These are phyloP conservation scores for Mycothermus thermophilus DNA, from an alignment of 495 filamentous ascomycete species.

Conservation along the genomic window DNA sequence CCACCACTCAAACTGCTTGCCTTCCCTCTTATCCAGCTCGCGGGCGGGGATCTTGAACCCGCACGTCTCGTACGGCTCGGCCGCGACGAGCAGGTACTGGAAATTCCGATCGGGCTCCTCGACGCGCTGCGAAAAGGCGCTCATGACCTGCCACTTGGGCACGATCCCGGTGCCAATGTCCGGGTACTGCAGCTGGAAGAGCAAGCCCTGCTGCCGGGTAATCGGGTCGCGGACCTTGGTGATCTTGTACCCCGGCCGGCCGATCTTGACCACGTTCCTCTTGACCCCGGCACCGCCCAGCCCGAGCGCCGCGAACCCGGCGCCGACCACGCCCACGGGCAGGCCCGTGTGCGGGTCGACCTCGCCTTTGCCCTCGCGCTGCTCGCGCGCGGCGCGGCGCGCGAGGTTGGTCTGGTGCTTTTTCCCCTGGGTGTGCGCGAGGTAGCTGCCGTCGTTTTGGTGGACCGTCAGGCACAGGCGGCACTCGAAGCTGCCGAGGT, in stretches of 20 bases:
- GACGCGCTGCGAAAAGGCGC: conserved; percentile 87
- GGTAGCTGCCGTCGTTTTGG: conserved; percentile 98
- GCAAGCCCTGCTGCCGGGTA: conserved; percentile 73
- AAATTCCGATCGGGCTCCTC: conserved; percentile 88
- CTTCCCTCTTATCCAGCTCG: conserved; percentile 78
- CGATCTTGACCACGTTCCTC: conserved; percentile 93
- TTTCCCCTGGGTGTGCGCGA: conserved; percentile 94
- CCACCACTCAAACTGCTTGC: conserved; percentile 85
- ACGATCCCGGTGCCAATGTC: conserved; percentile 65
- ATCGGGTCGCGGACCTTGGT: conserved; percentile 86
- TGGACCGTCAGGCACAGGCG: conserved; percentile 97
- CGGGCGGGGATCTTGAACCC: conserved; percentile 90
- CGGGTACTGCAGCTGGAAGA: conserved; percentile 93
- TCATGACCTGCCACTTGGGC: conserved; percentile 92
- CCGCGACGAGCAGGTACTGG: conserved; percentile 90
- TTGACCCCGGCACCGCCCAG: conserved; percentile 40
- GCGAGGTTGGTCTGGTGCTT: conserved; percentile 99
- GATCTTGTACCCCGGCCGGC: conserved; percentile 93
- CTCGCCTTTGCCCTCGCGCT: conserved; percentile 61
- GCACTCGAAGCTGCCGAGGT: conserved; percentile 96
- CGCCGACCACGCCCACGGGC: conserved; percentile 58
- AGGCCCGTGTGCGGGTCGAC: conserved; percentile 63
- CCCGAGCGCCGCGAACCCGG: conserved; percentile 41
- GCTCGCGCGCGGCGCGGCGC: conserved; percentile 81
- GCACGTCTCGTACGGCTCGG: conserved; percentile 96